Conservation (phyloP, 257 asterid genomes). For the Przewalskia tangutica region DNA sequence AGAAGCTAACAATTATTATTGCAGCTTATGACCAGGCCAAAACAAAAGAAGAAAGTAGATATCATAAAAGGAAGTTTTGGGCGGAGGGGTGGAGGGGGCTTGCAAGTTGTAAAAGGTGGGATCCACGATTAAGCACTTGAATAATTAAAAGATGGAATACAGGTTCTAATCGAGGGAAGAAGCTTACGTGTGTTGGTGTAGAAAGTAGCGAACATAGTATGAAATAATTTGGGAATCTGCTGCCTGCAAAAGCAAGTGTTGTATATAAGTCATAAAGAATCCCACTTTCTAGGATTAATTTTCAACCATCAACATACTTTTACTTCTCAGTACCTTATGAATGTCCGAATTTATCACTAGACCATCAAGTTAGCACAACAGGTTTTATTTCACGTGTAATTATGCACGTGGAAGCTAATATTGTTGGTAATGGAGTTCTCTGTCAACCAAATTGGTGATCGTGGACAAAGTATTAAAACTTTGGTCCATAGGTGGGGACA, state of each 20-base stretch:
- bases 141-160: neutral
- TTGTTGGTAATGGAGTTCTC: neutral
- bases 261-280: neutral
- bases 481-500: neutral
- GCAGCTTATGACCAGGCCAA: neutral
- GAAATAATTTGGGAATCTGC: constrained; percentile 61
- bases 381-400: neutral
- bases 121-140: neutral
- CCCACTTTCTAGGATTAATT: neutral
- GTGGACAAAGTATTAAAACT: neutral
- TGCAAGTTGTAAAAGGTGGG: neutral
- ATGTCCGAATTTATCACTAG: neutral
- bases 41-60: neutral
- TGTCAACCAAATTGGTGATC: neutral
- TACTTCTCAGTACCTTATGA: neutral
- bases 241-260: constrained; percentile 33
- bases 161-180: neutral
- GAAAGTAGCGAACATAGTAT: constrained; percentile 22
- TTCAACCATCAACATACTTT: neutral
- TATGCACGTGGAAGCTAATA: neutral
- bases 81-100: neutral
- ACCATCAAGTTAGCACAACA: neutral
- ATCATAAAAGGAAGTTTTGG: neutral
- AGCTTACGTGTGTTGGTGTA: constrained; percentile 79
- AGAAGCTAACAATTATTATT: neutral